Conservation (phyloP, 2,329 filamentous ascomycete genomes). For the Pseudodiploospora longispora region DNA sequence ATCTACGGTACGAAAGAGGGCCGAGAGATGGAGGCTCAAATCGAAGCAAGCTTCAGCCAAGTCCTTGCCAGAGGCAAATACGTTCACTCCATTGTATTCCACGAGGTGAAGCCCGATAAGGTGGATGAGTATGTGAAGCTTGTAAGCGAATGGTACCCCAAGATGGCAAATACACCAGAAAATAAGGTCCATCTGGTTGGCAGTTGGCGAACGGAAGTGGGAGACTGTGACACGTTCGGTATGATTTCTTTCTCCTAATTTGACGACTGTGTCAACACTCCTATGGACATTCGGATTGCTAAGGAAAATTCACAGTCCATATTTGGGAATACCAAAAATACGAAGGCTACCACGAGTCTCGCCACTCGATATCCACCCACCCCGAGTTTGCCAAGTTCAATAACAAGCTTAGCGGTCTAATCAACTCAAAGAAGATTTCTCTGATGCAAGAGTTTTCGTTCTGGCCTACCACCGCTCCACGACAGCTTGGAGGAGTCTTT, state of each 20-base stretch:
- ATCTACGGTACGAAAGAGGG: conserved; percentile 98
- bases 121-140: conserved; percentile 90
- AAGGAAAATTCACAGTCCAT: conserved; percentile 57
- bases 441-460: conserved; percentile 99
- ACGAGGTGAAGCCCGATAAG: conserved; percentile 91
- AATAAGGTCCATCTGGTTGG: conserved; percentile 95
- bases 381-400: conserved; percentile 82
- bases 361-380: conserved; percentile 75
- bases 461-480: conserved; percentile 92
- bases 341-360: conserved; percentile 86
- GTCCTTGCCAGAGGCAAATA: conserved; percentile 95
- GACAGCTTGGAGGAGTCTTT: conserved; percentile 84
- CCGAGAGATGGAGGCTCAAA: conserved; percentile 86
- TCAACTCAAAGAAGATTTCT: conserved; percentile 76
- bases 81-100: conserved; percentile 94
- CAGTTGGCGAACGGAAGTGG: conserved; percentile 96
- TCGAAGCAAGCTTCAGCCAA: conserved; percentile 92
- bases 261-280: too few relatives aligned
- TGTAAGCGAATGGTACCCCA: conserved; percentile 86
- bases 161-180: conserved; percentile 72
- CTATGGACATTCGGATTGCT: background rate
- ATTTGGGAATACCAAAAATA: conserved; percentile 99
- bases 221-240: conserved; percentile 96
- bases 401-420: conserved; percentile 73
- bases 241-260: conserved; percentile 24